Percentiles rank a stretch among this genome's conserved stretches.
phyloP scores from a whole-genome alignment of 1,139 yeast genomes.

The Saccharomyces hybrid region DNA sequence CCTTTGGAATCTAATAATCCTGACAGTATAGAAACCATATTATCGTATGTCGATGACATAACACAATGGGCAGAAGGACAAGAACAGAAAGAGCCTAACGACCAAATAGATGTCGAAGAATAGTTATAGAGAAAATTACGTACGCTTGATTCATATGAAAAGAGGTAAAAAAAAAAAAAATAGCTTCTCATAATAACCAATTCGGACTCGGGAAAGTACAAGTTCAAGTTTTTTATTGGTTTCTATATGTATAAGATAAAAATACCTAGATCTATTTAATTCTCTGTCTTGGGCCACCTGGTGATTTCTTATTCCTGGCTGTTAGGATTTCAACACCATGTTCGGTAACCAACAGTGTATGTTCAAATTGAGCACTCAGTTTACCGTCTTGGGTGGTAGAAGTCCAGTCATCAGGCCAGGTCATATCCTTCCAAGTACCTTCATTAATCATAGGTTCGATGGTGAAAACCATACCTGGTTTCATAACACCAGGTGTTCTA shows the following conservation, averaged over 20 bases:
- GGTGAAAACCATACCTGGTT: conserved; percentile 95
- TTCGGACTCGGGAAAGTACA: neutral
- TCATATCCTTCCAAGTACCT: conserved; percentile 73
- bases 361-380: conserved; percentile 90
- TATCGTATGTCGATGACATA: conserved; percentile 90
- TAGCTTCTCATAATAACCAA: neutral
- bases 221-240: neutral
- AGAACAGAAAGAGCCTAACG: conserved; percentile 93
- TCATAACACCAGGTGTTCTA: conserved; percentile 88
- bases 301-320: conserved; percentile 67
- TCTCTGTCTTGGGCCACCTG: conserved; percentile 80
- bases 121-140: conserved; percentile 1
- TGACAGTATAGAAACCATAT: conserved; percentile 70
- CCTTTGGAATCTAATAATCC: conserved; percentile 82
- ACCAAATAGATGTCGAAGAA: conserved; percentile 57
- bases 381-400: conserved; percentile 83
- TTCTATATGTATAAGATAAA: neutral
- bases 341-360: conserved; percentile 85
- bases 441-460: conserved; percentile 95
- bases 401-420: conserved; percentile 99
- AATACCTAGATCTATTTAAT: conserved; percentile 28
- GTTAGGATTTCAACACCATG: conserved; percentile 89
- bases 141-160: neutral
- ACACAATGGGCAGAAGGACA: conserved; percentile 97
- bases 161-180: neutral